phyloP scores from a whole-genome alignment of 148 eudicot species.

The Euryodendron excelsum region DNA sequence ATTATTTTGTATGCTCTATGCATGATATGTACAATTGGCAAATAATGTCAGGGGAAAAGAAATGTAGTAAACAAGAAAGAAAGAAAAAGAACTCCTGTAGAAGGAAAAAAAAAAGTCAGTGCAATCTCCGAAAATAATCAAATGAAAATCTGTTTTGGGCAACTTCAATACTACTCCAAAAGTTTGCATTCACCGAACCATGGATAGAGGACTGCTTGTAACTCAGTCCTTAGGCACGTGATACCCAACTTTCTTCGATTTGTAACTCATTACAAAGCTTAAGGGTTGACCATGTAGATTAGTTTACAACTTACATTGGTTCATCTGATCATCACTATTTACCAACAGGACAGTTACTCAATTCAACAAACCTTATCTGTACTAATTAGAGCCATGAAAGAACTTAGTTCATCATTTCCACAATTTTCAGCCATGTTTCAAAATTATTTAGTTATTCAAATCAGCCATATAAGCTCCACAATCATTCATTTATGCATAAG shows the following conservation, averaged over 20 bases:
- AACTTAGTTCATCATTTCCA: background rate
- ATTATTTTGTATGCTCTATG: background rate
- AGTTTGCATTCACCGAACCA: too few relatives aligned
- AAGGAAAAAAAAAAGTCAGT: background rate
- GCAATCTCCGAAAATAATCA: background rate
- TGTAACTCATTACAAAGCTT: background rate
- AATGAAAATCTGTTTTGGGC: background rate
- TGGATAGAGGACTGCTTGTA: background rate
- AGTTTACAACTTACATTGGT: background rate
- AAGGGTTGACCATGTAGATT: background rate
- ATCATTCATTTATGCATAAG: background rate
- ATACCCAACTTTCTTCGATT: background rate
- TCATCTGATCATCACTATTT: background rate
- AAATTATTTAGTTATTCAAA: background rate
- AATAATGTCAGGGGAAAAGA: background rate
- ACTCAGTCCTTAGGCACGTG: background rate
- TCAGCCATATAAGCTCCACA: background rate
- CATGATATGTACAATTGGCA: background rate
- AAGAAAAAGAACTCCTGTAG: background rate
- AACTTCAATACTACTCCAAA: background rate
- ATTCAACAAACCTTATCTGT: background rate
- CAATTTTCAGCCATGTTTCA: background rate
- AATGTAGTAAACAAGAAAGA: background rate
- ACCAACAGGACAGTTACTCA: background rate
- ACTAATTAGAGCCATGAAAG: background rate